Percentiles rank a stretch among this genome's conserved stretches.
Conservation (phyloP, 768 basidiomycete genomes). For the Lactarius trivialis region DNA sequence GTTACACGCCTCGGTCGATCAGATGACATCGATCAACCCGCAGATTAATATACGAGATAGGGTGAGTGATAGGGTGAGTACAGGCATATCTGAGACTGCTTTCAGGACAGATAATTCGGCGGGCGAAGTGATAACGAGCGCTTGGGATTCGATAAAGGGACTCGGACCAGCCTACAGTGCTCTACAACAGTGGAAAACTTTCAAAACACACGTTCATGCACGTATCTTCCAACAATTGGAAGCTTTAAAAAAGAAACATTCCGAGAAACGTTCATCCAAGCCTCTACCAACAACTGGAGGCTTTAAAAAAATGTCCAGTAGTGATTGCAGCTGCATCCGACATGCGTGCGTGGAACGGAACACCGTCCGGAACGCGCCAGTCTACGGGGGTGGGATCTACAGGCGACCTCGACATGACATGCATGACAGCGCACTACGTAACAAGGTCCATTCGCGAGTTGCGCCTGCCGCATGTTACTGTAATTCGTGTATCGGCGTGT, state of each 20-base stretch:
- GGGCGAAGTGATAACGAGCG: background rate
- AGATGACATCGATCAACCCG: no score
- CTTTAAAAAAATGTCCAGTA: no score
- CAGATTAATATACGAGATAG: background rate
- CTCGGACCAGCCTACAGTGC: no score
- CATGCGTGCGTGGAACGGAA: no score
- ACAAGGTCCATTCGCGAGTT: conserved; percentile 77
- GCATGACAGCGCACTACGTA: conserved; percentile 44
- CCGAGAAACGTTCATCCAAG: conserved; percentile 65
- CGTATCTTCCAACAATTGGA: conserved; percentile 54
- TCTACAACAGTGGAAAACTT: no score
- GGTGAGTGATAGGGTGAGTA: background rate
- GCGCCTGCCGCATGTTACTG: conserved; percentile 71
- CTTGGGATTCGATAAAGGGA: no score
- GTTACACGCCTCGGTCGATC: no score
- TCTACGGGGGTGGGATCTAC: no score
- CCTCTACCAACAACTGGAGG: conserved; percentile 50
- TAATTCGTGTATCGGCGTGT: conserved; percentile 70
- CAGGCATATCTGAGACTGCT: background rate
- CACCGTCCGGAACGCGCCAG: no score
- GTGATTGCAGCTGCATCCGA: no score
- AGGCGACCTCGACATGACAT: conserved; percentile 69
- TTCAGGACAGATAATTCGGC: background rate
- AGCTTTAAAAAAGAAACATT: background rate
- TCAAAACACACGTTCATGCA: conserved; percentile 46